phyloP scores from a whole-genome alignment of 768 basidiomycete genomes.

The Lactifluus piperatus region DNA sequence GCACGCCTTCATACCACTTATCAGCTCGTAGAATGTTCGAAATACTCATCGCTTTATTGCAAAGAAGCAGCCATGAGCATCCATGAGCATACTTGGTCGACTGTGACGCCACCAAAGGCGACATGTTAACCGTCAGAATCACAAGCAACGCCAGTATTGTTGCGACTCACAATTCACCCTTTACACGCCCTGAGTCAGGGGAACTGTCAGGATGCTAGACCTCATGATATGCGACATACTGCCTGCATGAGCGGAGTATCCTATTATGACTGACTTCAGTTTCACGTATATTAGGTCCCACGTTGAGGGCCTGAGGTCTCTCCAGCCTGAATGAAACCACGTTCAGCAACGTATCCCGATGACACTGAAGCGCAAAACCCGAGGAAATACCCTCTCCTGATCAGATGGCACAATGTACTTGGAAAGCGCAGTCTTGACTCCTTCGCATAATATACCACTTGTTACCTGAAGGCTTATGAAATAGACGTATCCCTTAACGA shows the following conservation, averaged over 20 bases:
- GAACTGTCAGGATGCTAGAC: no score
- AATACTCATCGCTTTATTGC: no score
- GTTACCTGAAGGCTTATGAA: background rate
- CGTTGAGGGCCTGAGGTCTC: background rate
- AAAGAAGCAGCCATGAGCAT: no score
- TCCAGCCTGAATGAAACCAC: background rate
- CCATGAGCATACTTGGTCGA: background rate
- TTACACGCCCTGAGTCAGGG: background rate
- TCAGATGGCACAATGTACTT: background rate
- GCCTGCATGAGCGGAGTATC: no score
- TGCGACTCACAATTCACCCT: no score
- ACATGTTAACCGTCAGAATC: background rate
- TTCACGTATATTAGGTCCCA: no score
- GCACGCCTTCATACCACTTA: no score
- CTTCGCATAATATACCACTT: background rate
- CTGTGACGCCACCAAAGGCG: background rate
- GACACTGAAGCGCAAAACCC: background rate
- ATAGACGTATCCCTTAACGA: background rate
- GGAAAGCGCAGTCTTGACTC: no score
- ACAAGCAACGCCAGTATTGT: background rate
- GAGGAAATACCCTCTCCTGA: background rate
- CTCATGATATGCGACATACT: background rate
- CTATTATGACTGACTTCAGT: background rate
- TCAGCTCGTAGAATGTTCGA: background rate
- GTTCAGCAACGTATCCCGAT: background rate